phyloP scores from a whole-genome alignment of 495 filamentous ascomycete species.

The Aspergillus sclerotiicarbonarius region DNA sequence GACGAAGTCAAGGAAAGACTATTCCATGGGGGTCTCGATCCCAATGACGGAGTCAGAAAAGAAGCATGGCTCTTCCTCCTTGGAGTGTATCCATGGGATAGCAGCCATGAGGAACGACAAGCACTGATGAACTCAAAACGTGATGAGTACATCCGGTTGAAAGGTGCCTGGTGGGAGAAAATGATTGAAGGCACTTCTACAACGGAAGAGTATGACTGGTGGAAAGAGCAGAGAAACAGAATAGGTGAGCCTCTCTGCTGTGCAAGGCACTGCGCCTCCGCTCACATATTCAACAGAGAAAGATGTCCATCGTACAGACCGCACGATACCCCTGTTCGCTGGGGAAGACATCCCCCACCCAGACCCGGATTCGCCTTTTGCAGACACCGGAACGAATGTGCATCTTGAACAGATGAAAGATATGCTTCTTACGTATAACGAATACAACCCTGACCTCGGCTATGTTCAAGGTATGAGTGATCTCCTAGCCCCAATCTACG shows the following conservation, averaged over 20 bases:
- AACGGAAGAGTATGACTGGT: slow-evolving; percentile 81
- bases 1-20: slow-evolving; percentile 95
- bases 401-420: slow-evolving; percentile 99
- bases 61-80: slow-evolving; percentile 96
- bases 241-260: slow-evolving; percentile 65
- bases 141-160: slow-evolving; percentile 91
- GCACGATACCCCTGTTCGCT: slow-evolving; percentile 86
- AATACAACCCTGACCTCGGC: slow-evolving; percentile 87
- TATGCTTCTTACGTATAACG: slow-evolving; percentile 97
- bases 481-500: slow-evolving; percentile 91
- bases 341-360: slow-evolving; percentile 98
- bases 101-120: slow-evolving; percentile 73
- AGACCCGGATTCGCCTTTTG: slow-evolving; percentile 93
- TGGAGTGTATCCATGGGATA: slow-evolving; percentile 89
- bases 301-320: slow-evolving; percentile 95
- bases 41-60: slow-evolving; percentile 87
- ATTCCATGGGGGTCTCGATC: slow-evolving; percentile 90
- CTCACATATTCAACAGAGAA: slow-evolving; percentile 64
- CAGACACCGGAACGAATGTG: slow-evolving; percentile 87
- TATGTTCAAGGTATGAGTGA: slow-evolving; percentile 99
- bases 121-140: slow-evolving; percentile 79
- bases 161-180: slow-evolving; percentile 94
- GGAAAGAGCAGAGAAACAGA: slow-evolving; percentile 88
- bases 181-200: slow-evolving; percentile 78
- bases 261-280: not conserved